Conservation (phyloP, 169 alveolate genomes). For the Plasmodium vivax region DNA sequence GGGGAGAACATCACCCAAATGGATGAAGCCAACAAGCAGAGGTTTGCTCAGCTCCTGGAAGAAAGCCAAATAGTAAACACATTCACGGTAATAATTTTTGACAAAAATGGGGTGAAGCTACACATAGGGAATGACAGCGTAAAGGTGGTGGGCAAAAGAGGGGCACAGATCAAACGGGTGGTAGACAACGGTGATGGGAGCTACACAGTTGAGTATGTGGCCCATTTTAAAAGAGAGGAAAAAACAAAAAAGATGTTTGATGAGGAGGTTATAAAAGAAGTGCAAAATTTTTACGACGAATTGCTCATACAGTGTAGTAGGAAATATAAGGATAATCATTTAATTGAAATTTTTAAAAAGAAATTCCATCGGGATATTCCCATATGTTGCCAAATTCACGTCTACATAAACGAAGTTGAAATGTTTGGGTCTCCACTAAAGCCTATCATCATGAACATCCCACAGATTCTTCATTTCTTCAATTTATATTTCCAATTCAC, state of each 20-base stretch:
- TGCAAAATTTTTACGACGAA: slow-evolving; percentile 56
- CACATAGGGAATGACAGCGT: slow-evolving; percentile 62
- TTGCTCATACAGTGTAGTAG: slow-evolving; percentile 21
- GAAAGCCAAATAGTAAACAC: slow-evolving; percentile 21
- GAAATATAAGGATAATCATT: slow-evolving; percentile 26
- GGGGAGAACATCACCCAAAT: slow-evolving; percentile 3
- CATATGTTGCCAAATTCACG: slow-evolving; percentile 31
- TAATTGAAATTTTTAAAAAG: slow-evolving; percentile 48
- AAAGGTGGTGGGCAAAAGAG: slow-evolving; percentile 67
- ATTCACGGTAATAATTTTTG: slow-evolving; percentile 36
- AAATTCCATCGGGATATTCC: background rate
- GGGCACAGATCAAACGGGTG: slow-evolving; percentile 70
- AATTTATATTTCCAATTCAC: slow-evolving; percentile 64
- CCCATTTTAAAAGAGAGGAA: slow-evolving; percentile 27
- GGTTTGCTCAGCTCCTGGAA: slow-evolving; percentile 11
- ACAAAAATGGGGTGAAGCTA: slow-evolving; percentile 67
- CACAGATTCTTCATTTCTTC: slow-evolving; percentile 24
- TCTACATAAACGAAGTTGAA: slow-evolving; percentile 63
- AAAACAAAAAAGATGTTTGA: slow-evolving; percentile 14
- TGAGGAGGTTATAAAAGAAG: slow-evolving; percentile 9
- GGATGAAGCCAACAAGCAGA: slow-evolving; percentile 26
- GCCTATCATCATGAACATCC: slow-evolving; percentile 64
- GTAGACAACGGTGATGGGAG: slow-evolving; percentile 72
- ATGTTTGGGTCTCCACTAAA: slow-evolving; percentile 59
- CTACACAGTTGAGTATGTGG: slow-evolving; percentile 40